Base-by-base conservation (phyloP, 2,329 filamentous ascomycete species). In the Fusarium coffeatum region DNA sequence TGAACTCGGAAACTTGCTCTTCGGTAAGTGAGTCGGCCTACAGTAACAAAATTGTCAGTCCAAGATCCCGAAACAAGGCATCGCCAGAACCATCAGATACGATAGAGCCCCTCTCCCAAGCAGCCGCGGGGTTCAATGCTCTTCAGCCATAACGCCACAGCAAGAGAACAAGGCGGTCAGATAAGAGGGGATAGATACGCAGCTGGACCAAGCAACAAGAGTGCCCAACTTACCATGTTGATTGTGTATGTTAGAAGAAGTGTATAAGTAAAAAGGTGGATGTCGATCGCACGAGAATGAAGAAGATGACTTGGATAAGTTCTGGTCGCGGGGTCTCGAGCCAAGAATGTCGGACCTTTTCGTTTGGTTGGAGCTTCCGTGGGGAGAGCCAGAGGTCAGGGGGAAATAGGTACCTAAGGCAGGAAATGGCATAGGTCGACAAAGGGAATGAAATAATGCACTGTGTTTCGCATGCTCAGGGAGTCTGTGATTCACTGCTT, bases 1-100 rank as follows among this genome's bases (percentile, higher is more conserved):
- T 99, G 89, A 98, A 99, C 87, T 99, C 96, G 82, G 96, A 98
- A 82, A 99, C 96, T 89, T 99, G 96, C 87, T 99, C 96, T 89
- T 99, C 96, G 78, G 96, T 98, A 80, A 99, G 92, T 83, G 95
- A 95, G 83, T 99, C 96, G 83, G 95, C 95, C 95, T 98, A 82
- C 59, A 57, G 41, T 49, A 54, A 58, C 68, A 54, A 62, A 59
- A 53, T 61, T 55, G 75, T 80, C 66, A 76, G 77, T 68, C 46
- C 34, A 54, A 34, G 53, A 46, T 55, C 45, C 45, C 45, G 28
- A 60, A 69, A 60, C 57, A 64, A 53, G 47, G 43, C 62, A 67
- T 57, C 60, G 58, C 59, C 69, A 72, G 59, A 65, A 63, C 55
- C 49, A 72, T 72, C 61, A 68, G 62, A 61, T 63, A 46, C 47